Conservation (phyloP, 2,329 filamentous ascomycete genomes). For the Talaromyces albobiverticillius region DNA sequence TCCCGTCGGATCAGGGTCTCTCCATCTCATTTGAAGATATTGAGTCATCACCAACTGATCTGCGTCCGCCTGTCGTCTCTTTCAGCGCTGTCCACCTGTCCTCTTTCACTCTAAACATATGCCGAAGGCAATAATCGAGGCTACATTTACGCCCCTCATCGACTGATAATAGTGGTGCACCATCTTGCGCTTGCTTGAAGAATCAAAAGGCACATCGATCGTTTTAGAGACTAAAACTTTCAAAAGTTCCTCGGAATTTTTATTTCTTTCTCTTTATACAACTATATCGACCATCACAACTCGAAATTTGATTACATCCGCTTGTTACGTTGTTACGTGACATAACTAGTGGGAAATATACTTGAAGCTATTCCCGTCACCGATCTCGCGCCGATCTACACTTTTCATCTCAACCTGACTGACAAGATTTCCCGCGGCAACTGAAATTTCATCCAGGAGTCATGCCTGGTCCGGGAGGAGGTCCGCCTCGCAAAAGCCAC, state of each 20-base stretch:
- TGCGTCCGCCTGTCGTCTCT: neutral
- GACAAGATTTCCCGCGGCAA: neutral
- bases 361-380: neutral
- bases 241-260: no score
- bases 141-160: neutral
- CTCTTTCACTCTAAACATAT: neutral
- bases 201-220: neutral
- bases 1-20: neutral
- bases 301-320: no score
- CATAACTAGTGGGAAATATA: neutral
- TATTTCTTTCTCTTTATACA: neutral
- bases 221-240: no score
- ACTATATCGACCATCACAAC: no score
- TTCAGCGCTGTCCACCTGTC: neutral
- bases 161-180: no score
- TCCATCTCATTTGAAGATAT: neutral
- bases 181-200: neutral
- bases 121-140: neutral
- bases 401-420: neutral
- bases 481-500: conserved; percentile 86
- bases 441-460: neutral
- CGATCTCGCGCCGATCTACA: neutral
- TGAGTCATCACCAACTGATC: neutral
- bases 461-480: conserved; percentile 93
- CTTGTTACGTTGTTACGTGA: no score